These are phyloP conservation scores for Gnaphalium uliginosum DNA, from an alignment of 129 eudicot genomes.

Conservation along the genomic window DNA sequence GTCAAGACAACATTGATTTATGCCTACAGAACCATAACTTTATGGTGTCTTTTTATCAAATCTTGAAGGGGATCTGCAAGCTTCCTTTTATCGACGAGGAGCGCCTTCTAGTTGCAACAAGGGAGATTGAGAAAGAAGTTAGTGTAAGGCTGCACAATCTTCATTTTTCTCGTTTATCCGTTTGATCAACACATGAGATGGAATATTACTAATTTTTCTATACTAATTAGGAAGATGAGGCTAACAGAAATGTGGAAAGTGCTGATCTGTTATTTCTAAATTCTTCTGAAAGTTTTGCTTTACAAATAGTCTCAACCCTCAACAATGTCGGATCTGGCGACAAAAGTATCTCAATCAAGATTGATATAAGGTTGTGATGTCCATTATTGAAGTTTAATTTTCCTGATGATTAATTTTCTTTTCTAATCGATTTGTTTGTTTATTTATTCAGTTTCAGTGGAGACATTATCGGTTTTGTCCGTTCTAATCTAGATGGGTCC, in stretches of 20 bases:
- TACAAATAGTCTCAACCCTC: background rate
- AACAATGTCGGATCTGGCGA: background rate
- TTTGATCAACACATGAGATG: background rate
- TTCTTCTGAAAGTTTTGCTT: conserved; percentile 28
- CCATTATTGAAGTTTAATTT: background rate
- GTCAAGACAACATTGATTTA: background rate
- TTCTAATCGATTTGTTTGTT: background rate
- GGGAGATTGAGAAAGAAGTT: conserved; percentile 36
- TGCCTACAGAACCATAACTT: background rate
- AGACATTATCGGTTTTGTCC: conserved; percentile 36
- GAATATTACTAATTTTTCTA: background rate
- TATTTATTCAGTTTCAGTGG: conserved; percentile 28
- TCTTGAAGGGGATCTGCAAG: conserved; percentile 51
- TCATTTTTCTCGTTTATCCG: background rate
- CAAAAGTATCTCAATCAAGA: no score
- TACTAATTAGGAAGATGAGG: conserved; percentile 44
- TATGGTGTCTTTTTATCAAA: background rate
- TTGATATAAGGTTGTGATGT: conserved; percentile 37
- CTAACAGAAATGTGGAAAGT: conserved; percentile 32
- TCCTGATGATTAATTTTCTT: background rate
- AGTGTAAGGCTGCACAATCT: conserved; percentile 25
- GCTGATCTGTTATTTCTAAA: conserved; percentile 38
- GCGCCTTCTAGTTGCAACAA: conserved; percentile 43
- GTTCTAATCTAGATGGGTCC: conserved; percentile 19
- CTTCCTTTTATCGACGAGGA: conserved; percentile 64